Evolutionary conservation across 2,329 filamentous ascomycete species (phyloP), one percentile per base, ranked within the genome.

Genomic region (Diaporthe citrichinensis): DNA sequence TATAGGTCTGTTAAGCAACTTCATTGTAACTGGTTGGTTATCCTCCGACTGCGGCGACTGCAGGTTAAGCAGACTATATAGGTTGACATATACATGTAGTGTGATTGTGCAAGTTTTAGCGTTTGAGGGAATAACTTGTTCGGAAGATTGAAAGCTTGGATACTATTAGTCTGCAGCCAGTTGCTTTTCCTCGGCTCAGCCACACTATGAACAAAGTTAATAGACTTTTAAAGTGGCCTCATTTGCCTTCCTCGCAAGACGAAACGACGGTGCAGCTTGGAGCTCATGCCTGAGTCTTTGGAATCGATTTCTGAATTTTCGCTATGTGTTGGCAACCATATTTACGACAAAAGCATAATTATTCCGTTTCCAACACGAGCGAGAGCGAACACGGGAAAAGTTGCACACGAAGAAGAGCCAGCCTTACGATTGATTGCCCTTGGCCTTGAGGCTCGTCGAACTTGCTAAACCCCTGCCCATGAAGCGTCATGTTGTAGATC

Each of bases 351-450:
- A 55, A 41, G 49, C 34, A 55, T 69, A 41, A 55, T 23, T 55
- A 15, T 41, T 41, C 14, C 36, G 34, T 28, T 14, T 39, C 34
- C n/a, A 69, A 55, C 49, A 69, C 49, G 65, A 69, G 65, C 65
- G 65, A 69, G 34, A 55, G 34, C 65, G 65, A 69, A 55, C 65
- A 69, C 65, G 65, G 65, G 36, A 69, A 69, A 23, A 69, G 65
- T 69, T 69, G 65, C 65, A 68, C 31, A 39, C 46, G 65, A 39
- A 3, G 17, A 23, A 10, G 9, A 39, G 17, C 15, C 65, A 68
- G 65, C 65, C 46, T 53, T 53, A 39, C 20, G 15, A 68, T 8
- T 4, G 31, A 51, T 12, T 34, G 46, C 46, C 44, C 31, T 49
- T 34, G 23, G 23, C n/a, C 15, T 51, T 23, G 46, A 39, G 46